Percentiles rank a stretch among this genome's conserved stretches.
phyloP scores from a whole-genome alignment of 2,329 filamentous ascomycete genomes.

The Fusarium penzigii region DNA sequence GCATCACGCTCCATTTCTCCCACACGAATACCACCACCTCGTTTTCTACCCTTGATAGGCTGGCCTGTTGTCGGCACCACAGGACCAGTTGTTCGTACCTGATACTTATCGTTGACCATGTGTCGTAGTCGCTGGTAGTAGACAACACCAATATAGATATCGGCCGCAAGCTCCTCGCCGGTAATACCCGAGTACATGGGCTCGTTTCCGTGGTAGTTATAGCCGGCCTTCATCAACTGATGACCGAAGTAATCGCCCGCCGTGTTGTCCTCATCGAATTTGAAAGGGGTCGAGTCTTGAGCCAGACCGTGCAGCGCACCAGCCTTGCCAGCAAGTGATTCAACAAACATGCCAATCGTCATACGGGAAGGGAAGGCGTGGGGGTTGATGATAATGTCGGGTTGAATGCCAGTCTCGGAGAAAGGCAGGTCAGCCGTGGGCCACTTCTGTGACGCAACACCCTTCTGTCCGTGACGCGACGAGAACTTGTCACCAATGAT shows the following conservation, averaged over 20 bases:
- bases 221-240: constrained; percentile 91
- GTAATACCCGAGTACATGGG: constrained; percentile 98
- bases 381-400: constrained; percentile 98
- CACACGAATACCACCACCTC: constrained; percentile 97
- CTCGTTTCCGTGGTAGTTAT: constrained; percentile 98
- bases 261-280: constrained; percentile 88
- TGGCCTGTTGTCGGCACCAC: constrained; percentile 90
- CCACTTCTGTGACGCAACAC: constrained; percentile 96
- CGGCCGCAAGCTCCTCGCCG: constrained; percentile 86
- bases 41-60: constrained; percentile 94
- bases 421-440: constrained; percentile 93
- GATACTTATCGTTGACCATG: constrained; percentile 99
- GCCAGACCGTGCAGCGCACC: constrained; percentile 93
- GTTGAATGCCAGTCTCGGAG: constrained; percentile 93
- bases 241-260: constrained; percentile 95
- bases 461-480: constrained; percentile 96
- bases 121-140: constrained; percentile 98
- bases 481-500: constrained; percentile 99
- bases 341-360: constrained; percentile 99
- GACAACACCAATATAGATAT: constrained; percentile 95
- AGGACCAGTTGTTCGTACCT: constrained; percentile 93
- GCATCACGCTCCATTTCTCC: constrained; percentile 99
- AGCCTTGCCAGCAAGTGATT: constrained; percentile 93
- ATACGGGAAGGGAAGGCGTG: constrained; percentile 99
- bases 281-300: constrained; percentile 94